These are phyloP conservation scores for Penicillium diatomitis DNA, from an alignment of 495 filamentous ascomycete species.

Conservation along the genomic window DNA sequence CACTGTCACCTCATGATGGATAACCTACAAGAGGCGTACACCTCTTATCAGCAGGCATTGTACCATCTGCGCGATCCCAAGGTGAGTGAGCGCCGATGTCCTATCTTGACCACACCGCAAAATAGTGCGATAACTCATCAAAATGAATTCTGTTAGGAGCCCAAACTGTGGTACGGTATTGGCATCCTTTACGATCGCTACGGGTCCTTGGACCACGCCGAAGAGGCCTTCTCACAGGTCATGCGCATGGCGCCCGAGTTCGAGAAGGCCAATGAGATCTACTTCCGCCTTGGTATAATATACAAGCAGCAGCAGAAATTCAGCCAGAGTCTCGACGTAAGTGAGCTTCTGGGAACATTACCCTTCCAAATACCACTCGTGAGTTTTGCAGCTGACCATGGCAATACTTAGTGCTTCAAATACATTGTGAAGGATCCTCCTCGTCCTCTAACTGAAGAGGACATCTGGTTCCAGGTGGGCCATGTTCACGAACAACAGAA, in stretches of 20 bases:
- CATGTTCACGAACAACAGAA: constrained; percentile 99
- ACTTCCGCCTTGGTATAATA: constrained; percentile 96
- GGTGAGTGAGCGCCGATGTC: constrained; percentile 39
- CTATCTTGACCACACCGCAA: too few species aligned
- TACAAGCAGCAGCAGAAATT: constrained; percentile 99
- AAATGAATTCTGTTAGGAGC: constrained; percentile 51
- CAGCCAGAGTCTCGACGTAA: constrained; percentile 79
- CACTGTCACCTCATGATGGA: constrained; percentile 99
- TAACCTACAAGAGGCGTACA: constrained; percentile 92
- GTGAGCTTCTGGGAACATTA: constrained; percentile 7
- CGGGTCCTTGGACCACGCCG: constrained; percentile 92
- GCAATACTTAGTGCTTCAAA: constrained; percentile 70
- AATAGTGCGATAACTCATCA: neutral
- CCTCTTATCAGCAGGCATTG: constrained; percentile 92
- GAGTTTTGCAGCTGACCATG: neutral
- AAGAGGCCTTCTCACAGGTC: constrained; percentile 97
- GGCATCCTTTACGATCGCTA: constrained; percentile 97
- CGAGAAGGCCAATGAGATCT: constrained; percentile 98
- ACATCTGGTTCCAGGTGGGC: constrained; percentile 99
- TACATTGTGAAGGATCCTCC: constrained; percentile 95
- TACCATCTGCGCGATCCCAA: constrained; percentile 93
- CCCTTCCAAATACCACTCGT: neutral
- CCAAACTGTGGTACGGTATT: constrained; percentile 98
- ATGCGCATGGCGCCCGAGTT: constrained; percentile 99
- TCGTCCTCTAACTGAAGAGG: constrained; percentile 87